Evolutionary conservation across 1,284 basidiomycete species (phyloP).

Genomic region (Ceratobasidium sp.): DNA sequence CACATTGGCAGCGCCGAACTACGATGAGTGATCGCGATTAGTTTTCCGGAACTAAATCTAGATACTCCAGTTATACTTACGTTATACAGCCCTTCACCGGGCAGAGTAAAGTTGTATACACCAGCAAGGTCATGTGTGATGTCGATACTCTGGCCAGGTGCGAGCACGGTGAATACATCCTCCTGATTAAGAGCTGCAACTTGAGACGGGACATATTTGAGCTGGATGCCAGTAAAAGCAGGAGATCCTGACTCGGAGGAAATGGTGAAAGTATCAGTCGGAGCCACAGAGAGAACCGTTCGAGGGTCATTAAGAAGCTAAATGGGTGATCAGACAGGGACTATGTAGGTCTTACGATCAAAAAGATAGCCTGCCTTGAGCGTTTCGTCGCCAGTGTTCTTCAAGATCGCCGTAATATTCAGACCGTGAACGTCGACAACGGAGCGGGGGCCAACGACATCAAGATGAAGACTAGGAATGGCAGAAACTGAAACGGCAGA

Average conservation of each 20-base stretch:
- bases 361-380: neutral
- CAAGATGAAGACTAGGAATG: conserved; percentile 14
- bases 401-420: conserved; percentile 20
- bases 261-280: conserved; percentile 63
- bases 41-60: neutral
- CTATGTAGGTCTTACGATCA: too few species aligned
- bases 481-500: conserved; percentile 29
- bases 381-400: conserved; percentile 32
- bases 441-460: conserved; percentile 55
- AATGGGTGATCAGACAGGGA: neutral
- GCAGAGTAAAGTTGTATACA: conserved; percentile 48
- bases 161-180: conserved; percentile 41
- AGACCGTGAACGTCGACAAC: conserved; percentile 51
- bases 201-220: conserved; percentile 38
- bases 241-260: conserved; percentile 28
- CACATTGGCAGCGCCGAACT: conserved; percentile 38
- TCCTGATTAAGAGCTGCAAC: conserved; percentile 8
- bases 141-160: conserved; percentile 47
- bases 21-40: neutral
- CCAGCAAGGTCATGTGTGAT: conserved; percentile 45
- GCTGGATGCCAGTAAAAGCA: conserved; percentile 26
- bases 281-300: conserved; percentile 54
- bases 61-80: neutral
- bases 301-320: conserved; percentile 37
- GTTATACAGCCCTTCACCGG: conserved; percentile 39